Conservation (phyloP, 306 rosid species). For the Medicago truncatula region MtrunA17r5.0-ANR NC_053046.1:7193001-7193500, state of each 20-base stretch:
- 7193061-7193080: not conserved
- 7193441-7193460: constrained; percentile 44
- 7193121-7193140: constrained; percentile 50
- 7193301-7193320: constrained; percentile 51
- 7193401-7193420: constrained; percentile 38
- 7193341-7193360: constrained; percentile 50
- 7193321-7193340: constrained; percentile 43
- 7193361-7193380: constrained; percentile 41
- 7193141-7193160: constrained; percentile 49
- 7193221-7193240: constrained; percentile 47
- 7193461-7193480: constrained; percentile 5
- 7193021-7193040: not conserved
- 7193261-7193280: constrained; percentile 48
- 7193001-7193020: not conserved
- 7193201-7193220: constrained; percentile 56
- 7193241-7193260: constrained; percentile 48
- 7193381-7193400: constrained; percentile 49
- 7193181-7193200: constrained; percentile 49
- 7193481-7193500: too few species aligned
- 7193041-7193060: not conserved
- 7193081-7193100: not conserved
- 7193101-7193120: constrained; percentile 45
- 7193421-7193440: constrained; percentile 44
- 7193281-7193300: constrained; percentile 45
- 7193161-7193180: constrained; percentile 45